Conservation (phyloP, 257 asterid genomes). For the Forsythia suspensa region DNA sequence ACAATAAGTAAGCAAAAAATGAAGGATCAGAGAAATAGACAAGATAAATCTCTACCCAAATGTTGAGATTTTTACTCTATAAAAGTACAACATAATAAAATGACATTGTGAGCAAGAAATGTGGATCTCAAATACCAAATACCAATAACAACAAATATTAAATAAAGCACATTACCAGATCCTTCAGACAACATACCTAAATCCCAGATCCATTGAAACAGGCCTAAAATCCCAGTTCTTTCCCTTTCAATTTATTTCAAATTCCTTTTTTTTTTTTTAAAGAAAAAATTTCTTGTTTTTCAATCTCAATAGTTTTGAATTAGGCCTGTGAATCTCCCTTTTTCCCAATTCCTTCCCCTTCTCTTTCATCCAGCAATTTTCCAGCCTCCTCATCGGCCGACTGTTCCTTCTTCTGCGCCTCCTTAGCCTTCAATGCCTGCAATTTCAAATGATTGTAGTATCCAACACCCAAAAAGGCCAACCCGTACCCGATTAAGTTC, state of each 20-base stretch:
- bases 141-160: background rate
- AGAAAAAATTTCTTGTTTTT: background rate
- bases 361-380: constrained; percentile 23
- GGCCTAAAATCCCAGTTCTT: background rate
- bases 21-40: no score
- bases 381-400: constrained; percentile 26
- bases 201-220: background rate
- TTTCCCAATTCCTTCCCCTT: constrained; percentile 26
- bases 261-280: background rate
- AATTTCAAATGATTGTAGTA: constrained; percentile 35
- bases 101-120: background rate
- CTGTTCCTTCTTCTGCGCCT: constrained; percentile 27
- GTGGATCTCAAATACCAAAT: background rate
- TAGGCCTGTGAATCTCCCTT: constrained; percentile 29
- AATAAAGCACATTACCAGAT: background rate
- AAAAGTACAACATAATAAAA: background rate
- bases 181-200: background rate
- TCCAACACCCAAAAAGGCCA: constrained; percentile 32
- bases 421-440: constrained; percentile 40
- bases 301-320: background rate
- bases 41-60: background rate
- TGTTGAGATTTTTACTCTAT: background rate
- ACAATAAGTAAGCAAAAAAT: no score
- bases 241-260: background rate
- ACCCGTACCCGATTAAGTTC: constrained; percentile 34